Conservation (phyloP, 2,329 filamentous ascomycete species). For the Calonectria hongkongensis region DNA sequence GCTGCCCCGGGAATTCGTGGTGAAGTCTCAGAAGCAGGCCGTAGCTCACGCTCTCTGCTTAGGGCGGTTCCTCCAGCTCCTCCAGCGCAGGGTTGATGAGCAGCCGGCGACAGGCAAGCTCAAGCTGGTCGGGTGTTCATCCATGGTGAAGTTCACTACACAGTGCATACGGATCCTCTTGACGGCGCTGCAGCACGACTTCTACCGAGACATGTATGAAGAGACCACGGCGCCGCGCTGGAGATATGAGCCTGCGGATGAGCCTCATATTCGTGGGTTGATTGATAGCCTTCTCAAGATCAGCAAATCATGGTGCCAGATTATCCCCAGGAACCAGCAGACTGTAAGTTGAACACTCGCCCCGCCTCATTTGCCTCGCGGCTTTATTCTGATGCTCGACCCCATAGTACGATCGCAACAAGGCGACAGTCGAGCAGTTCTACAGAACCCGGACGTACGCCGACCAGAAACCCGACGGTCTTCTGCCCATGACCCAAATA, state of each 20-base stretch:
- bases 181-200: slow-evolving; percentile 59
- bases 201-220: slow-evolving; percentile 60
- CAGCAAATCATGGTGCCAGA: slow-evolving; percentile 58
- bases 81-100: slow-evolving; percentile 56
- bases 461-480: slow-evolving; percentile 46
- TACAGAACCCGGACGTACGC: slow-evolving; percentile 56
- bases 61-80: slow-evolving; percentile 60
- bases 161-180: slow-evolving; percentile 59
- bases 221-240: slow-evolving; percentile 62
- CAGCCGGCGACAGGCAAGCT: slow-evolving; percentile 51
- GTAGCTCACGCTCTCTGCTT: slow-evolving; percentile 62
- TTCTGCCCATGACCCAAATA: slow-evolving; percentile 36
- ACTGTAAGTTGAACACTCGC: slow-evolving; percentile 46
- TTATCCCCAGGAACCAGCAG: slow-evolving; percentile 55
- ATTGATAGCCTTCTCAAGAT: slow-evolving; percentile 60
- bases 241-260: slow-evolving; percentile 57
- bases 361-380: too few relatives aligned
- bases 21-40: slow-evolving; percentile 62
- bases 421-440: slow-evolving; percentile 57
- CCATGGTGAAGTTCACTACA: slow-evolving; percentile 57
- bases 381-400: background rate
- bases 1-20: slow-evolving; percentile 61
- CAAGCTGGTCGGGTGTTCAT: slow-evolving; percentile 56
- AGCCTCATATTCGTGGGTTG: slow-evolving; percentile 57
- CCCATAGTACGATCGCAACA: slow-evolving; percentile 55